Evolutionary conservation across 1,284 basidiomycete species (phyloP).

Genomic region (Neotropicomus parvogracilis): DNA sequence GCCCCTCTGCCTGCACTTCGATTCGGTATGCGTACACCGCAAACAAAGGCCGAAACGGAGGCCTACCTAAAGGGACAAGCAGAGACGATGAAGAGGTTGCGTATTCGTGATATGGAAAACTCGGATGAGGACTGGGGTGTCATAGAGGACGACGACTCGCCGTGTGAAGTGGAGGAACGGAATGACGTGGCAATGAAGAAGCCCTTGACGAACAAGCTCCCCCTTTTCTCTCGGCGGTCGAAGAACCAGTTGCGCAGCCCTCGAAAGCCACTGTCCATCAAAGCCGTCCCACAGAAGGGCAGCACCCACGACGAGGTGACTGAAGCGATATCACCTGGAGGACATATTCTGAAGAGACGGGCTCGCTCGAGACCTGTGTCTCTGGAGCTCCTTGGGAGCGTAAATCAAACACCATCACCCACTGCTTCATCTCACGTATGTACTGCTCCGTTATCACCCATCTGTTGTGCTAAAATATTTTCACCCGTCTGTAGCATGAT

Average conservation of each 20-base stretch:
- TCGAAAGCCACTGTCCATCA: slow-evolving; percentile 27
- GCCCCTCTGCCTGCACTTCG: slow-evolving; percentile 60
- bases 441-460: neutral
- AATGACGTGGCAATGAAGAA: slow-evolving; percentile 30
- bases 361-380: slow-evolving; percentile 67
- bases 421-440: slow-evolving; percentile 41
- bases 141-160: slow-evolving; percentile 46
- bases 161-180: slow-evolving; percentile 44
- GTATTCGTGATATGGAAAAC: slow-evolving; percentile 52
- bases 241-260: slow-evolving; percentile 27
- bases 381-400: slow-evolving; percentile 54
- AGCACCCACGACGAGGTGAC: slow-evolving; percentile 50
- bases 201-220: slow-evolving; percentile 25
- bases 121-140: slow-evolving; percentile 42
- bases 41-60: slow-evolving; percentile 61
- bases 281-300: slow-evolving; percentile 37
- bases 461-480: slow-evolving; percentile 2
- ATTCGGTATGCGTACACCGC: slow-evolving; percentile 52
- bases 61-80: slow-evolving; percentile 58
- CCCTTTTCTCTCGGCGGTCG: slow-evolving; percentile 25
- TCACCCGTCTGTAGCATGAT: slow-evolving; percentile 18
- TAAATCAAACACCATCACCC: slow-evolving; percentile 40
- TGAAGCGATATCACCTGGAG: slow-evolving; percentile 67
- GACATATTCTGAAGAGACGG: slow-evolving; percentile 67
- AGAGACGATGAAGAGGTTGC: slow-evolving; percentile 62